Percentiles rank a stretch among this genome's conserved stretches.
Evolutionary conservation across 768 basidiomycete species (phyloP).

Genomic region (Russula emetica): DNA sequence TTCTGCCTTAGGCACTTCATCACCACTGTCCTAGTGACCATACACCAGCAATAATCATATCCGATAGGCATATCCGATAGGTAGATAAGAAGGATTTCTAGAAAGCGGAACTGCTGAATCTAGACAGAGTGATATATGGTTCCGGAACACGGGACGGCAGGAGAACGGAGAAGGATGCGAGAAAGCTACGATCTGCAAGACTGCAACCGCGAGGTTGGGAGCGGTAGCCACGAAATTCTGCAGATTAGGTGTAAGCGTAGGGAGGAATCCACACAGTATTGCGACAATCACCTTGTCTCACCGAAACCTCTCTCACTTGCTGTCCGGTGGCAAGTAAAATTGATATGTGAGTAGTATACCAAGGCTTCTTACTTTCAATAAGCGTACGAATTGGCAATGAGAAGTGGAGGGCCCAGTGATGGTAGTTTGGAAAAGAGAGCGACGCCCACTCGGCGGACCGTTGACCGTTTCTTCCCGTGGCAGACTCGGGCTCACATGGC

Average conservation of each 20-base stretch:
- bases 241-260: background rate
- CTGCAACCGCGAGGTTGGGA: background rate
- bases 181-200: background rate
- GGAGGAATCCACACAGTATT: background rate
- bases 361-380: background rate
- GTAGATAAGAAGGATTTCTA: background rate
- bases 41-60: background rate
- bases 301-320: background rate
- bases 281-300: background rate
- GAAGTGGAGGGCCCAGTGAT: background rate
- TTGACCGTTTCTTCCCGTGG: background rate
- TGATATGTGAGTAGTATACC: background rate
- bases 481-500: background rate
- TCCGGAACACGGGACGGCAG: background rate
- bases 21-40: background rate
- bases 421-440: background rate
- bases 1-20: background rate
- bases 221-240: background rate
- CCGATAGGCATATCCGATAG: background rate
- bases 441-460: background rate
- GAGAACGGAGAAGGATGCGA: background rate
- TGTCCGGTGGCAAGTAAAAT: background rate
- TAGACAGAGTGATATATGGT: background rate
- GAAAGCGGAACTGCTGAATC: background rate
- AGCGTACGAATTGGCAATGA: background rate